These are phyloP conservation scores for Talaromyces sp. DNA, from an alignment of 2,329 filamentous ascomycete species.

Conservation along the genomic window DNA sequence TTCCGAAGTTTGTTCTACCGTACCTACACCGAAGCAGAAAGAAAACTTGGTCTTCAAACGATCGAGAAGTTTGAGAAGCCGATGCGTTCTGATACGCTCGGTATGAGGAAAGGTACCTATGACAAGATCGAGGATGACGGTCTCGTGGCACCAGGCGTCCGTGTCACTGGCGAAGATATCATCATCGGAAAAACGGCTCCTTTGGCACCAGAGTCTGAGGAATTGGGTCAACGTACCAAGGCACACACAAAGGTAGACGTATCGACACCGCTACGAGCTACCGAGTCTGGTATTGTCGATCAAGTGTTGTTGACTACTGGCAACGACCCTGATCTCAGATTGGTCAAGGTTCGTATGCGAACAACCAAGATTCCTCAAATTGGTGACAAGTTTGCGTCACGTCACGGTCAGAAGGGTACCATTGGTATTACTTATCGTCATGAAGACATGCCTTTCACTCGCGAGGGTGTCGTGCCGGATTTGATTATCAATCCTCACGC, in stretches of 20 bases:
- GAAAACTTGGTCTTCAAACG: conserved; percentile 88
- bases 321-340: conserved; percentile 77
- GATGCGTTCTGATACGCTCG: conserved; percentile 78
- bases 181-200: conserved; percentile 99
- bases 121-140: conserved; percentile 98
- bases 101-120: conserved; percentile 91
- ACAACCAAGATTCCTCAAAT: conserved; percentile 99
- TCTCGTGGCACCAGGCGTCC: conserved; percentile 86
- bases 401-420: conserved; percentile 98
- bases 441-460: conserved; percentile 97
- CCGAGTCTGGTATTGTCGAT: conserved; percentile 95
- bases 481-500: conserved; percentile 99
- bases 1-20: conserved; percentile 98
- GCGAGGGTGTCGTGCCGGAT: conserved; percentile 87
- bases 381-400: conserved; percentile 97
- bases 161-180: conserved; percentile 95
- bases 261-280: conserved; percentile 89
- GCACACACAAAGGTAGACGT: conserved; percentile 91
- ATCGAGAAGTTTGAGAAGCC: conserved; percentile 96
- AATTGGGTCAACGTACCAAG: conserved; percentile 86
- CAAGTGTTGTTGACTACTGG: conserved; percentile 92
- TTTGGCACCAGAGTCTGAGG: conserved; percentile 86
- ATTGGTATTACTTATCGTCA: conserved; percentile 97
- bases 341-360: conserved; percentile 94
- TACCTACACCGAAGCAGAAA: conserved; percentile 95